Evolutionary conservation across 257 asterid genomes (phyloP).

Genomic region (Solanum stenotomum): DNA sequence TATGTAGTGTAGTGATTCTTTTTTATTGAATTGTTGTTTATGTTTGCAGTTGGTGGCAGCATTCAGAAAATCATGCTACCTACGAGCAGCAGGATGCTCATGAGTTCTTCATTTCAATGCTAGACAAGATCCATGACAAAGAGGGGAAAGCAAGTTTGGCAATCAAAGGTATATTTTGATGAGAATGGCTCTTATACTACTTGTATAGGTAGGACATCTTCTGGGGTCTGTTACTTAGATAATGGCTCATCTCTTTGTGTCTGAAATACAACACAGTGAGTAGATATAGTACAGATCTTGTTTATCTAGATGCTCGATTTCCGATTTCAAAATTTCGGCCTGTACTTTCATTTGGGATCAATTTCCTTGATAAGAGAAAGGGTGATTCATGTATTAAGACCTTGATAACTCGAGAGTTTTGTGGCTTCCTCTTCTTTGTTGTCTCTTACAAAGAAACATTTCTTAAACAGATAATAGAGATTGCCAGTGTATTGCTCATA

Average conservation of each 20-base stretch:
- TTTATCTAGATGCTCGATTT: background rate
- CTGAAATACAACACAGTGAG: background rate
- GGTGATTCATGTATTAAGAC: background rate
- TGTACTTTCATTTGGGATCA: background rate
- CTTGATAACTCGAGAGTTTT: background rate
- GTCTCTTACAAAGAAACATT: background rate
- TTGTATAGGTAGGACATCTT: background rate
- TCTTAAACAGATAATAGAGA: constrained; percentile 61
- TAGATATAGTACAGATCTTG: background rate
- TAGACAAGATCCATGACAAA: constrained; percentile 87
- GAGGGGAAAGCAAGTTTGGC: constrained; percentile 48
- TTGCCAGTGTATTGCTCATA: constrained; percentile 75
- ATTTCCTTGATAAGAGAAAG: background rate
- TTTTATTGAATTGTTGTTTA: background rate
- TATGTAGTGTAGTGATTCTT: background rate
- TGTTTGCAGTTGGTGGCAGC: constrained; percentile 92
- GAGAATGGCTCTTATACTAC: background rate
- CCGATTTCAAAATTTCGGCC: background rate
- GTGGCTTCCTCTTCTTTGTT: background rate
- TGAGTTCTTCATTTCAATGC: constrained; percentile 87
- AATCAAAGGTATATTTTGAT: constrained; percentile 35
- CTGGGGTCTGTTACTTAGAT: background rate
- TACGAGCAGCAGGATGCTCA: constrained; percentile 97
- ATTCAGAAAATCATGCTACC: constrained; percentile 87
- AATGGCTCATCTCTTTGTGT: background rate